Evolutionary conservation across 2,329 filamentous ascomycete genomes (phyloP), one percentile per base, ranked within the genome.

Genomic region (Penicillium sp.): DNA sequence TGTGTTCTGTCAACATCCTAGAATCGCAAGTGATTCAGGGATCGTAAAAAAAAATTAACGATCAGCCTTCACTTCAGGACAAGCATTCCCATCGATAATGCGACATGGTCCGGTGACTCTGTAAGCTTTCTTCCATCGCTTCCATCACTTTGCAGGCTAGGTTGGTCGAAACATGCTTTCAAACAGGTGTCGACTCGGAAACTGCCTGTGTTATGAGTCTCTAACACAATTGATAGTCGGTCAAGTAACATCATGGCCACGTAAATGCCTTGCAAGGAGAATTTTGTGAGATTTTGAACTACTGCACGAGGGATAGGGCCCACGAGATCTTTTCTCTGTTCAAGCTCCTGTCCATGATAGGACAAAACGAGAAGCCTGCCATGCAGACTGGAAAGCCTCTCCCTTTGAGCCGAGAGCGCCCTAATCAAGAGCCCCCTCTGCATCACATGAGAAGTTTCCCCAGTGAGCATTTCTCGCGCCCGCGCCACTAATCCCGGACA

Each of bases 41-140:
- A n/a, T n/a, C n/a, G n/a, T n/a, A n/a, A n/a, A n/a, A n/a, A n/a
- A n/a, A n/a, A n/a, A n/a, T n/a, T n/a, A n/a, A n/a, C n/a, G n/a
- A n/a, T n/a, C n/a, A n/a, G 10, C 16, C 10, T 24, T 40, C 16
- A 19, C 19, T 29, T 28, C 28, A 48, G n/a, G 10, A 21, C 46
- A 24, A 48, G 46, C 46, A 48, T 48, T 28, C 46, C 46, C 46
- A 48, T 48, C 3, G 46, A 40, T 21, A 48, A 28, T 10, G 46
- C 46, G 29, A 48, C 14, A 29, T 40, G 23, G 23, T 48, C 46
- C 16, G 46, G 46, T 16, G 11, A 5, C 21, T 36, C 21, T 11
- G 31, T 33, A 16, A 33, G 6, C 19, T 26, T 19, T 36, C 19
- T 23, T 26, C 33, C 10, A n/a, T 14, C 26, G 16, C 5, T 18